Evolutionary conservation across 2,329 filamentous ascomycete genomes (phyloP).

Genomic region (Microascus cirrosus): DNA sequence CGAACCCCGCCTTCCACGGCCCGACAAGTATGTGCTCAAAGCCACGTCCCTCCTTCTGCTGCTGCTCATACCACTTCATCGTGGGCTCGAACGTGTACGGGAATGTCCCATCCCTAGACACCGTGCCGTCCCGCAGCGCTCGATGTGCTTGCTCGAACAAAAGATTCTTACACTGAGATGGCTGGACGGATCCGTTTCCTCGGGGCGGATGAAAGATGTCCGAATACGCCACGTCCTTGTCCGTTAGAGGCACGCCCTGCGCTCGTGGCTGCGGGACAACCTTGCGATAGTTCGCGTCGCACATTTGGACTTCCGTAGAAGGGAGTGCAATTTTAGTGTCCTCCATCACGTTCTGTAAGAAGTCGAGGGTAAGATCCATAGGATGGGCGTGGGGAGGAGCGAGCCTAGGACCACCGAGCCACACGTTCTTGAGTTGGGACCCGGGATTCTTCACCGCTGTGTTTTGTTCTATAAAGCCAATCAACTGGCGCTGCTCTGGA

Average conservation of each 20-base stretch:
- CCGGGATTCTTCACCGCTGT: slow-evolving; percentile 17
- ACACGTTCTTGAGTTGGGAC: slow-evolving; percentile 28
- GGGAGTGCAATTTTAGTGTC: not conserved
- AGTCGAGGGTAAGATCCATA: slow-evolving; percentile 30
- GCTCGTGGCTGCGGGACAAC: not conserved
- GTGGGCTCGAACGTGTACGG: slow-evolving; percentile 34
- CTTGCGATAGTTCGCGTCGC: not conserved
- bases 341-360: slow-evolving; percentile 18
- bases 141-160: not conserved
- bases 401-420: slow-evolving; percentile 26
- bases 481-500: slow-evolving; percentile 31
- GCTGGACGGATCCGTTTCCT: not conserved
- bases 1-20: slow-evolving; percentile 22
- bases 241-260: not conserved
- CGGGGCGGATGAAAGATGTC: slow-evolving; percentile 2
- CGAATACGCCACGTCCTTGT: not conserved
- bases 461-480: slow-evolving; percentile 23
- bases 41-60: slow-evolving; percentile 32
- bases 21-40: slow-evolving; percentile 37
- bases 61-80: slow-evolving; percentile 37
- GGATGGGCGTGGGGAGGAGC: slow-evolving; percentile 10
- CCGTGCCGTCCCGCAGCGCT: not conserved
- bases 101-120: slow-evolving; percentile 12
- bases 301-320: not conserved
- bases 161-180: not conserved